phyloP scores from a whole-genome alignment of 1,284 basidiomycete genomes.

The Trametes pubescens region DNA sequence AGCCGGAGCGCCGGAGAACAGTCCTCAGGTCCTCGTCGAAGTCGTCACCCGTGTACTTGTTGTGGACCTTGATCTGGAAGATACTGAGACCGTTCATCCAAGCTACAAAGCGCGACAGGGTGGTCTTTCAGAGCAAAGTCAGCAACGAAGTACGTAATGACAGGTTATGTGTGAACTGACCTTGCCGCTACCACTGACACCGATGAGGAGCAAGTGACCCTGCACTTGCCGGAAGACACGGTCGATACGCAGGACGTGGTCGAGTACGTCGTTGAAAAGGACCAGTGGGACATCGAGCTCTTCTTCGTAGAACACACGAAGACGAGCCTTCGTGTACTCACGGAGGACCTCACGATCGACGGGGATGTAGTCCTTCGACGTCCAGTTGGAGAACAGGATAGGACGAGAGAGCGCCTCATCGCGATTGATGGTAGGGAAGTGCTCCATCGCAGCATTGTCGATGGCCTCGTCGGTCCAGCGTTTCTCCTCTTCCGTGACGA shows the following conservation, averaged over 20 bases:
- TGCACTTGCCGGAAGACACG: constrained; percentile 99
- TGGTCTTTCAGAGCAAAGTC: constrained; percentile 69
- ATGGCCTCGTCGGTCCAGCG: constrained; percentile 96
- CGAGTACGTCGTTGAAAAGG: constrained; percentile 97
- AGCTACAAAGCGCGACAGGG: constrained; percentile 96
- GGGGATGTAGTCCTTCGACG: constrained; percentile 95
- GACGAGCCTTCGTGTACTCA: constrained; percentile 96
- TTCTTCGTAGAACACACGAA: constrained; percentile 97
- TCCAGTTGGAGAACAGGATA: constrained; percentile 99
- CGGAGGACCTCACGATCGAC: constrained; percentile 94
- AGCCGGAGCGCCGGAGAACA: constrained; percentile 93
- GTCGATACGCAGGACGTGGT: constrained; percentile 97
- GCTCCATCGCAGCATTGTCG: constrained; percentile 82
- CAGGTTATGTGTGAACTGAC: constrained; percentile 51
- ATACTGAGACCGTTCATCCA: constrained; percentile 99
- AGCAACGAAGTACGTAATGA: neutral
- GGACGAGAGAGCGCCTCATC: constrained; percentile 88
- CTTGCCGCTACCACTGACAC: constrained; percentile 98
- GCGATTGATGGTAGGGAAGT: constrained; percentile 93
- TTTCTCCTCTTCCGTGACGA: constrained; percentile 92
- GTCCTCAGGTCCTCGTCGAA: constrained; percentile 98
- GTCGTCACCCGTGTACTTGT: constrained; percentile 97
- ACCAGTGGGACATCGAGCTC: constrained; percentile 99
- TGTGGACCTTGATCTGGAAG: constrained; percentile 99
- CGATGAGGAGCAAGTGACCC: constrained; percentile 95